phyloP scores from a whole-genome alignment of 176 grass and related monocot species.

The Eragrostis curvula region DNA sequence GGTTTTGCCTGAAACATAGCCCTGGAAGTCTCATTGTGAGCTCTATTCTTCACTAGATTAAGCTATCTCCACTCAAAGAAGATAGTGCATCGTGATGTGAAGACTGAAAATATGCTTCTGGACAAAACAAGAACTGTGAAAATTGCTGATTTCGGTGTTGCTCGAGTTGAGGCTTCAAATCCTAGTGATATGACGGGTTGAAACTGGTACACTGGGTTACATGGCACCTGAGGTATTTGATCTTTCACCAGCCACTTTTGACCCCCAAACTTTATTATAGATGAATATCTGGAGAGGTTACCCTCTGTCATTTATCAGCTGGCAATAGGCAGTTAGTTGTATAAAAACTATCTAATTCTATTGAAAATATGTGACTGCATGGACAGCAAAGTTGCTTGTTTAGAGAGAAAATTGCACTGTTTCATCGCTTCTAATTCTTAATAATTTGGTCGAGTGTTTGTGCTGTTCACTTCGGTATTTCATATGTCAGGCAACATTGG shows the following conservation, averaged over 20 bases:
- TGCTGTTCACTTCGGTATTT: background rate
- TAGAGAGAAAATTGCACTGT: background rate
- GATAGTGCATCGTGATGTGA: constrained; percentile 97
- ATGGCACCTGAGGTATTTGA: constrained; percentile 98
- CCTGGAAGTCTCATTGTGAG: constrained; percentile 22
- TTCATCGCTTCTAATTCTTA: background rate
- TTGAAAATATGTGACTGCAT: background rate
- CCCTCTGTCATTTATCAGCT: constrained; percentile 9
- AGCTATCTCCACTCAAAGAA: constrained; percentile 98
- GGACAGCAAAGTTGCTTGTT: background rate
- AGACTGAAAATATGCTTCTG: constrained; percentile 99
- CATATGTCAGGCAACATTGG: background rate
- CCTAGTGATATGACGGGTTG: constrained; percentile 96
- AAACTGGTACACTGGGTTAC: constrained; percentile 99
- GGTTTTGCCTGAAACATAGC: constrained; percentile 12
- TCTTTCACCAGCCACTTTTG: background rate
- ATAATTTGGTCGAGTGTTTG: background rate
- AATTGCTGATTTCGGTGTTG: constrained; percentile 99
- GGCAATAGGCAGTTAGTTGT: background rate
- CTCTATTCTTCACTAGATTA: constrained; percentile 56
- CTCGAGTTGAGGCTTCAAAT: constrained; percentile 98
- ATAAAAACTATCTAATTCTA: background rate
- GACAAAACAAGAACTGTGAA: constrained; percentile 93
- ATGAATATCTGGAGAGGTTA: background rate
- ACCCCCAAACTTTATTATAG: background rate